phyloP scores from a whole-genome alignment of 257 asterid species.

The Lithospermum erythrorhizon region DNA sequence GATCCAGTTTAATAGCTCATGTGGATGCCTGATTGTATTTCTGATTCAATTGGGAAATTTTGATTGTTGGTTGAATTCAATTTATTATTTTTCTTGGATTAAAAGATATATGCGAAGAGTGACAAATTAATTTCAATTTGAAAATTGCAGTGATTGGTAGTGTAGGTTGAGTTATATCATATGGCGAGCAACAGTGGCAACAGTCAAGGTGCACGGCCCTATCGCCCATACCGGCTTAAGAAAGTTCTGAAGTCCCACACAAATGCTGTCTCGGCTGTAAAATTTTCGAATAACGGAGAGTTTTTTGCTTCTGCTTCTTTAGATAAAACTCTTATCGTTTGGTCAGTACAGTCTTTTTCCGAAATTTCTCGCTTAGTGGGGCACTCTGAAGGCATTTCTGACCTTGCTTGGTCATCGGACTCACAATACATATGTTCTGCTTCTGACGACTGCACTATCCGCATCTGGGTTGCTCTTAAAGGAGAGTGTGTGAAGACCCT shows the following conservation, averaged over 20 bases:
- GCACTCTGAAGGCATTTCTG: conserved; percentile 77
- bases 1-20: background rate
- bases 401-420: conserved; percentile 84
- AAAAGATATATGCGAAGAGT: too few species aligned
- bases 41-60: background rate
- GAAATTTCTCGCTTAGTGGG: conserved; percentile 49
- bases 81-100: too few species aligned
- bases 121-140: too few species aligned
- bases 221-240: conserved; percentile 56
- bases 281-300: conserved; percentile 66
- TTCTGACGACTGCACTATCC: conserved; percentile 93
- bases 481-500: conserved; percentile 73
- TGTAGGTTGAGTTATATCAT: background rate
- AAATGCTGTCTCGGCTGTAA: conserved; percentile 64
- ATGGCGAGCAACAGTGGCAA: conserved; percentile 37
- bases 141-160: background rate
- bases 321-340: conserved; percentile 74
- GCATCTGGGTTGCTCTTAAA: conserved; percentile 75
- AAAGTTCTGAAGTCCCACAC: conserved; percentile 44
- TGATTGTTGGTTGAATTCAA: too few species aligned
- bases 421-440: conserved; percentile 89
- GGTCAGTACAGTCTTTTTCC: conserved; percentile 60
- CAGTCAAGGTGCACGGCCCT: conserved; percentile 21
- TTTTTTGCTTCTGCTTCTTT: conserved; percentile 80
- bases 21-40: background rate